Conservation (phyloP, 495 filamentous ascomycete species). For the Bryoglossum gracile region DNA sequence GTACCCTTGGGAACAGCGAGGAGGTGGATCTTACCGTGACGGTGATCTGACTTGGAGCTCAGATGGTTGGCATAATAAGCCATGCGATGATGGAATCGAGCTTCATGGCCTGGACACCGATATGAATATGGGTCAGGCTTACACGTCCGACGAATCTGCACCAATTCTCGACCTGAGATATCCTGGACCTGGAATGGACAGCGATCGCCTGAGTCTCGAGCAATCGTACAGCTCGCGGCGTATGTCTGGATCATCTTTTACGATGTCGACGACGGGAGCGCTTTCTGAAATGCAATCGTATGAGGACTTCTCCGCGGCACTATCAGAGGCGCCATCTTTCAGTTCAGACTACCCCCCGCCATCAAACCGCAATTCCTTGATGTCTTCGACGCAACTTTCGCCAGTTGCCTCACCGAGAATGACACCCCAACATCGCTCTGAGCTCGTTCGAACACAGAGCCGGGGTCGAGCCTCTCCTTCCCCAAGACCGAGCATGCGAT, state of each 20-base stretch:
- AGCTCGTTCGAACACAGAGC: slow-evolving; percentile 50
- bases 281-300: slow-evolving; percentile 51
- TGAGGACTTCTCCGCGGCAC: slow-evolving; percentile 49
- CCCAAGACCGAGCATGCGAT: slow-evolving; percentile 53
- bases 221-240: slow-evolving; percentile 37
- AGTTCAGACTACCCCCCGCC: slow-evolving; percentile 49
- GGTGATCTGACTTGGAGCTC: slow-evolving; percentile 24
- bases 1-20: slow-evolving; percentile 25
- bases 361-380: slow-evolving; percentile 49
- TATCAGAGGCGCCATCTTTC: slow-evolving; percentile 49
- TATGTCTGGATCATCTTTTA: slow-evolving; percentile 53
- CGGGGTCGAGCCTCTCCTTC: slow-evolving; percentile 58
- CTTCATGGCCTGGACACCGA: slow-evolving; percentile 40
- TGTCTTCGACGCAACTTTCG: slow-evolving; percentile 51
- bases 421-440: slow-evolving; percentile 47
- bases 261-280: slow-evolving; percentile 49
- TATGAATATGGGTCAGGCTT: slow-evolving; percentile 47
- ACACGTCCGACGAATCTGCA: slow-evolving; percentile 48
- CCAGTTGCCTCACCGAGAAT: slow-evolving; percentile 53
- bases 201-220: slow-evolving; percentile 22
- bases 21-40: slow-evolving; percentile 10
- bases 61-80: slow-evolving; percentile 44
- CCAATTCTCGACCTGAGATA: slow-evolving; percentile 47
- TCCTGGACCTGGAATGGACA: slow-evolving; percentile 23
- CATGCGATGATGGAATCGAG: slow-evolving; percentile 43